A percentile compares a stretch with the other conserved stretches of the same genome.
phyloP scores from a whole-genome alignment of 495 filamentous ascomycete genomes.

The Penicillium antarcticum region DNA sequence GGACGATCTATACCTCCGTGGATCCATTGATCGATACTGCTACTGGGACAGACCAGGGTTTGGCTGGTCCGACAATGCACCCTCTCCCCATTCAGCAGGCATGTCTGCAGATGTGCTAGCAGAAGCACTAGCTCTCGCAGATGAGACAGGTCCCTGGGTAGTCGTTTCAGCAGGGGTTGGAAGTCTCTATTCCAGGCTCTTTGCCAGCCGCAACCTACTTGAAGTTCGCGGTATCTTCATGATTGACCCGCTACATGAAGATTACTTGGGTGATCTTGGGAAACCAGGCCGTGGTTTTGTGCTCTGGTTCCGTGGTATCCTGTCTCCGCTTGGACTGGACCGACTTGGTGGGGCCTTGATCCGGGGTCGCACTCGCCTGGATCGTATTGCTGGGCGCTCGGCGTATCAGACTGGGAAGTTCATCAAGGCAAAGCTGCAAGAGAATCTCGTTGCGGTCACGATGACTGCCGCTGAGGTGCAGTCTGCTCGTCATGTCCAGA shows the following conservation, averaged over 20 bases:
- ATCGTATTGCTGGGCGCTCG: constrained; percentile 74
- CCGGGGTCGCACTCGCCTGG: constrained; percentile 72
- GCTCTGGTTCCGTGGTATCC: constrained; percentile 79
- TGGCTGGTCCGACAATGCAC: constrained; percentile 89
- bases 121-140: constrained; percentile 75
- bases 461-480: constrained; percentile 78
- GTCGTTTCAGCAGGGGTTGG: constrained; percentile 72
- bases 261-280: constrained; percentile 65
- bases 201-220: constrained; percentile 70
- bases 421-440: constrained; percentile 88
- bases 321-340: constrained; percentile 83
- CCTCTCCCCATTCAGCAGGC: constrained; percentile 85
- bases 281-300: constrained; percentile 69
- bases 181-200: constrained; percentile 84
- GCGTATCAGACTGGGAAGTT: constrained; percentile 76
- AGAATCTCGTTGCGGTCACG: constrained; percentile 80
- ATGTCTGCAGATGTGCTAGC: constrained; percentile 84
- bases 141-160: constrained; percentile 82
- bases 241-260: constrained; percentile 85
- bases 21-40: constrained; percentile 82
- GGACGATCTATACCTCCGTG: constrained; percentile 60
- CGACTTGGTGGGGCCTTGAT: constrained; percentile 74
- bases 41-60: constrained; percentile 93
- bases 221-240: constrained; percentile 76
- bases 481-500: constrained; percentile 73